Evolutionary conservation across 768 basidiomycete genomes (phyloP), one percentile per base, ranked within the genome.

Genomic region (Lenzites betulinus): DNA sequence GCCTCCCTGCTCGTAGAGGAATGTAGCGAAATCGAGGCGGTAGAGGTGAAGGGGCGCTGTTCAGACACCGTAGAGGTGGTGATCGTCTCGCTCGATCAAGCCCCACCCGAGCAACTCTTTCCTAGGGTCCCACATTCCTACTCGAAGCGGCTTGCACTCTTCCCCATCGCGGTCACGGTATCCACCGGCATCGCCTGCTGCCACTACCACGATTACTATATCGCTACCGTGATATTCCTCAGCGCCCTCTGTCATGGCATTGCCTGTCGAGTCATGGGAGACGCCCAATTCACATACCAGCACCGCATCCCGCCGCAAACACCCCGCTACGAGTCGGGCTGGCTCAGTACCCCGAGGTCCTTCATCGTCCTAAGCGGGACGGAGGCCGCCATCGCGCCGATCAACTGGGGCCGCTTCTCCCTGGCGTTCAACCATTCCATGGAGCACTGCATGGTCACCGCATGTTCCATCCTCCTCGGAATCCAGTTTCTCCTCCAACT

Each of bases 401-500:
- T 62, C 18, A 52, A 43, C 12, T 55, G 51, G 5, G 61, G 55
- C 3, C 55, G 51, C 8, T 54, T 58, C 44, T 39, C 43, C 9
- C 54, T 62, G 22, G n/a, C 43, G 6, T 41, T 53, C 39, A 33
- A 51, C 38, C 25, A 49, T 33, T 33, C 43, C n/a, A 30, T 39
- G 22, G 36, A 26, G 36, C 44, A 49, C 46, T 56, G 28, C 52
- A 28, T 11, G 20, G 22, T 58, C 57, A 46, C 50, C 5, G 22
- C 43, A 5, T 63, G 53, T n/a, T 48, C 62, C 12, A 15, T 63
- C 18, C 58, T 64, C 38, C 55, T 60, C 36, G 43, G 18, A 18
- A 8, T 53, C 7, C 63, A 60, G 44, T 60, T 56, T 54, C 57
- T 64, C 22, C 30, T 49, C 46, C 62, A 63, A 52, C 60, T 63